phyloP scores from a whole-genome alignment of 2,329 filamentous ascomycete species.

The Cytospora paraplurivora region DNA sequence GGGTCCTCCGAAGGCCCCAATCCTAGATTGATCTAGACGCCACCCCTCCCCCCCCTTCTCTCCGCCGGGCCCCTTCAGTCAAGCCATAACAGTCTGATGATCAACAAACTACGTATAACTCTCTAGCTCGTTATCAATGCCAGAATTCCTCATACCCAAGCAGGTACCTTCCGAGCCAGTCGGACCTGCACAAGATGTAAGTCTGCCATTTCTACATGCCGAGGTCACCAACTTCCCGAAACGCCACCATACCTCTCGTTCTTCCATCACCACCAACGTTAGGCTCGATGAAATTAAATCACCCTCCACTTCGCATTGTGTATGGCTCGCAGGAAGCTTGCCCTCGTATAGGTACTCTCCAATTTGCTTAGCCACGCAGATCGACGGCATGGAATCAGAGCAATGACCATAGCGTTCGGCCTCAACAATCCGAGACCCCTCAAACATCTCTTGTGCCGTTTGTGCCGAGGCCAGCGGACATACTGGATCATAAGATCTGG shows the following conservation, averaged over 20 bases:
- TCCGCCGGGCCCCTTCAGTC: too few relatives aligned
- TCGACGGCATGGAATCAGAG: conserved; percentile 41
- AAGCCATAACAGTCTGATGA: too few relatives aligned
- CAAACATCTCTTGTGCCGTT: conserved; percentile 39
- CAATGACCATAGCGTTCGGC: conserved; percentile 48
- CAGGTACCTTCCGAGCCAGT: not conserved
- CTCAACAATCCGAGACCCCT: conserved; percentile 43
- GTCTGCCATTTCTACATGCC: not conserved
- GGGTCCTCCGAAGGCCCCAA: too few relatives aligned
- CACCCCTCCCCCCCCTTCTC: too few relatives aligned
- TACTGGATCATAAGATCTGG: conserved; percentile 59
- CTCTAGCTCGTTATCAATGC: not conserved
- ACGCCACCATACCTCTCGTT: too few relatives aligned
- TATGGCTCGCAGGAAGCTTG: conserved; percentile 39
- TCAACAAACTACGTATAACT: too few relatives aligned
- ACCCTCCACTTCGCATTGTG: conserved; percentile 41
- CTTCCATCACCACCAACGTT: conserved; percentile 28
- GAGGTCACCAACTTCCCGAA: not conserved
- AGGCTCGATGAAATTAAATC: conserved; percentile 41
- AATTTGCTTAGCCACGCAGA: conserved; percentile 40
- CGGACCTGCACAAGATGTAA: not conserved
- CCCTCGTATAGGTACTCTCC: conserved; percentile 42
- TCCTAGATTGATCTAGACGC: too few relatives aligned
- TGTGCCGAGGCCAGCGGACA: conserved; percentile 47
- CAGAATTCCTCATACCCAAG: not conserved